Conservation (phyloP, 805 yeast genomes). For the Candida adriatica region DNA sequence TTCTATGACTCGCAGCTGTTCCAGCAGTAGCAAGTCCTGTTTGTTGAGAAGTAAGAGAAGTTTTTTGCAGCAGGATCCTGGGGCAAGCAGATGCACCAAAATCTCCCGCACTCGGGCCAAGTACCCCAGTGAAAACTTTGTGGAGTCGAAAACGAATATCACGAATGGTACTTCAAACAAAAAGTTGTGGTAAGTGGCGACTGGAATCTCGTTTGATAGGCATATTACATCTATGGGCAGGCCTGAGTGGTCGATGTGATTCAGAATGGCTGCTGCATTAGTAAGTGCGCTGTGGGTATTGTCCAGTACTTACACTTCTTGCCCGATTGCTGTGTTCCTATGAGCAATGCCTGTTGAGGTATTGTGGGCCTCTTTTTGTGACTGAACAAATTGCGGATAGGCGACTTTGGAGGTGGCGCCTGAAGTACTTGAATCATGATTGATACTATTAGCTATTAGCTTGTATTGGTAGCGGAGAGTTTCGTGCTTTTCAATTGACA, state of each 20-base stretch:
- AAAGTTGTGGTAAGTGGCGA: constrained; percentile 16
- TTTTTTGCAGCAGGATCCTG: constrained; percentile 8
- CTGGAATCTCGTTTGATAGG: constrained; percentile 16
- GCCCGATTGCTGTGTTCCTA: constrained; percentile 17
- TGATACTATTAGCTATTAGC: too few species aligned
- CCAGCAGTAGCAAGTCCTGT: constrained; percentile 9
- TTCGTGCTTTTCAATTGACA: too few species aligned
- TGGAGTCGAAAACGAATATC: constrained; percentile 19
- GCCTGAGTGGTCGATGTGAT: constrained; percentile 8
- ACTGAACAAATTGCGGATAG: constrained; percentile 5
- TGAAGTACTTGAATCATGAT: constrained; percentile 16
- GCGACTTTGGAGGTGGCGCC: constrained; percentile 11
- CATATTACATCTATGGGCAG: constrained; percentile 15
- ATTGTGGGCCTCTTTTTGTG: not conserved
- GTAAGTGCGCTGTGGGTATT: constrained; percentile 3
- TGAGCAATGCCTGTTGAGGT: constrained; percentile 9
- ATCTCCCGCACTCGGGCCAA: constrained; percentile 5
- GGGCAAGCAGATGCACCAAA: constrained; percentile 4
- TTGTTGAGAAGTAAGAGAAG: constrained; percentile 18
- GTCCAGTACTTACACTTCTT: constrained; percentile 12
- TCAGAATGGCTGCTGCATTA: constrained; percentile 7
- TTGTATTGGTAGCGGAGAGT: too few species aligned
- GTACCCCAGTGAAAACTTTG: constrained; percentile 10
- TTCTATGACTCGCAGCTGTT: constrained; percentile 9
- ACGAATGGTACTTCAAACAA: constrained; percentile 13